Conservation (phyloP, 1,139 yeast species). For the Petasospora fabianii region DNA sequence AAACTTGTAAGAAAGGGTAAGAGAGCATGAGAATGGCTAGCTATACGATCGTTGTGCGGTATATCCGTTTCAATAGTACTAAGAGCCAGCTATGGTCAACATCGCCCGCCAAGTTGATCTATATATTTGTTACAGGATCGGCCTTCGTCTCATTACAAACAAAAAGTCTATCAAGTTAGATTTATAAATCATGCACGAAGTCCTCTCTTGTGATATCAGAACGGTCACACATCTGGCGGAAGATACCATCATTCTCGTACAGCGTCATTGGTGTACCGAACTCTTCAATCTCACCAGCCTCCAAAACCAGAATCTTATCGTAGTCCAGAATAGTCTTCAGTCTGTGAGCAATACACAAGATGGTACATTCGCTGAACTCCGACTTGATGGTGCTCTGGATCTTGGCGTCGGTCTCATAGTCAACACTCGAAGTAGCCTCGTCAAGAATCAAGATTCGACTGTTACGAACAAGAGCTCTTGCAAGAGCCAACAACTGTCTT, state of each 20-base stretch:
- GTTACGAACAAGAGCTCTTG: conserved; percentile 72
- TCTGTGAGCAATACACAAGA: conserved; percentile 78
- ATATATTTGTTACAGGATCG: too few species aligned
- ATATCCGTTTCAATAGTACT: too few species aligned
- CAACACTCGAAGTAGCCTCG: conserved; percentile 83
- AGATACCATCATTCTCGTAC: conserved; percentile 42
- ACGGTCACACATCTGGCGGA: conserved; percentile 60
- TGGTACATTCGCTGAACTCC: conserved; percentile 65
- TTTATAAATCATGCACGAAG: conserved; percentile 12
- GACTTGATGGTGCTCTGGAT: conserved; percentile 61
- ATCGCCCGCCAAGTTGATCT: too few species aligned
- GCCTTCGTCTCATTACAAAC: too few species aligned
- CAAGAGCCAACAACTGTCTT: conserved; percentile 69
- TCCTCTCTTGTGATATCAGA: conserved; percentile 45
- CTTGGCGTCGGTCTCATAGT: conserved; percentile 69
- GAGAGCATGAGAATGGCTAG: too few species aligned
- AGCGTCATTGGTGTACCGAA: conserved; percentile 51
- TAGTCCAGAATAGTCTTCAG: conserved; percentile 63
- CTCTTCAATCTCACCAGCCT: conserved; percentile 57
- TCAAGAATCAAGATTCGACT: conserved; percentile 67
- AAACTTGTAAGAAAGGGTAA: too few species aligned
- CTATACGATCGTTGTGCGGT: too few species aligned
- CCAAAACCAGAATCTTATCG: conserved; percentile 64
- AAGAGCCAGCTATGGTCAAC: too few species aligned
- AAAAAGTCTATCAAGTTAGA: too few species aligned